Percentiles rank a stretch among this genome's conserved stretches.
Evolutionary conservation across 2,329 filamentous ascomycete species (phyloP).

Genomic region (Neocatenulostroma microsporum): DNA sequence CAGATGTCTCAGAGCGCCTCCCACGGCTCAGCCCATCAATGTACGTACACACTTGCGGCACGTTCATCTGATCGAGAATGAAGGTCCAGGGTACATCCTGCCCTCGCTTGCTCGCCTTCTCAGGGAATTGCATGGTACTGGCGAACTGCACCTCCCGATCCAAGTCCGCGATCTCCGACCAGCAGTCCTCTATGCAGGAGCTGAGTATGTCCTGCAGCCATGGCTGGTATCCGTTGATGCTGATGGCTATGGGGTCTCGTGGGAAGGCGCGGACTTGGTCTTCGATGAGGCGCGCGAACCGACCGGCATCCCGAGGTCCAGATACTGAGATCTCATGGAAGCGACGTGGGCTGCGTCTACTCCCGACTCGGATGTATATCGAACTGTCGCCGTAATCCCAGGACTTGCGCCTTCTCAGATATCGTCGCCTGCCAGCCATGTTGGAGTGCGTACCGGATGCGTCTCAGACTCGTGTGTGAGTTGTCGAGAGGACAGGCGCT

Average conservation of each 20-base stretch:
- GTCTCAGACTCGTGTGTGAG: too few species aligned
- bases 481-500: too few species aligned
- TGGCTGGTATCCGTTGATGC: constrained; percentile 28
- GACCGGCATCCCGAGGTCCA: constrained; percentile 21
- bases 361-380: constrained; percentile 27
- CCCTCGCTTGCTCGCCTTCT: constrained; percentile 25
- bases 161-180: constrained; percentile 26
- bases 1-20: too few species aligned
- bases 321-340: constrained; percentile 24
- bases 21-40: too few species aligned
- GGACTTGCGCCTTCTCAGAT: constrained; percentile 16
- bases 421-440: constrained; percentile 4
- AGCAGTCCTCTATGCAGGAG: constrained; percentile 28
- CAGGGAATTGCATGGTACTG: constrained; percentile 29
- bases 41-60: constrained; percentile 34
- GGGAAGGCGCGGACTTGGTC: constrained; percentile 26
- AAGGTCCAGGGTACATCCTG: constrained; percentile 30
- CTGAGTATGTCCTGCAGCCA: constrained; percentile 29
- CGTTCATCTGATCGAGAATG: constrained; percentile 32
- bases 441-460: not conserved
- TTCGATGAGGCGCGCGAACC: constrained; percentile 26
- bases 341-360: constrained; percentile 19
- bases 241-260: constrained; percentile 27
- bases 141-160: constrained; percentile 30
- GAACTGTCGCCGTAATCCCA: constrained; percentile 17